Conservation (phyloP, 495 filamentous ascomycete species). For the Neurospora sp. region DNA sequence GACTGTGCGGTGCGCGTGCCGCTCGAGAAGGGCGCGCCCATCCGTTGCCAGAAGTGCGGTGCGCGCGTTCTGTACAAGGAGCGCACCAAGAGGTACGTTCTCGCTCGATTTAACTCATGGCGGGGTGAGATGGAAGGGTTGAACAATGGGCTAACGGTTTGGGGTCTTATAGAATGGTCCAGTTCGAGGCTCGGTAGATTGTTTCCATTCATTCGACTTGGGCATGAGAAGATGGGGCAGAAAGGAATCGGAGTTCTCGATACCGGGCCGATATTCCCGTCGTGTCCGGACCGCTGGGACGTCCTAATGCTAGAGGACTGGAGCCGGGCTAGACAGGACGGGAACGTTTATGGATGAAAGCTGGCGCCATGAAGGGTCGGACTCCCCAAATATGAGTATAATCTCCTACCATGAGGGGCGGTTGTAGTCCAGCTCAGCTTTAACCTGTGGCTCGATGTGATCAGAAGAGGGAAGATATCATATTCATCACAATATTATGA, state of each 20-base stretch:
- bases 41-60: conserved; percentile 92
- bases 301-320: not conserved
- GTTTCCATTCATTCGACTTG: conserved; percentile 2
- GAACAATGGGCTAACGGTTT: not conserved
- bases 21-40: conserved; percentile 74
- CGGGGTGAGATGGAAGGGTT: too few relatives aligned
- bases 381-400: not conserved
- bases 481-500: not conserved
- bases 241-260: not conserved
- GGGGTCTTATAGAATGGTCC: conserved; percentile 64
- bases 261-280: not conserved
- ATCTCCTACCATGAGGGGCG: not conserved
- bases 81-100: conserved; percentile 80
- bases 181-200: conserved; percentile 82
- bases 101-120: too few relatives aligned
- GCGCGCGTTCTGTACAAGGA: conserved; percentile 97
- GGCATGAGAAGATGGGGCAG: not conserved
- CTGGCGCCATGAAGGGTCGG: not conserved
- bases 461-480: not conserved
- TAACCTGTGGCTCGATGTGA: not conserved
- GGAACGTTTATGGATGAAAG: not conserved
- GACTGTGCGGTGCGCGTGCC: conserved; percentile 79
- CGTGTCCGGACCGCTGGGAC: not conserved
- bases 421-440: not conserved
- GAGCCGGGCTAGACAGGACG: not conserved